Conservation (phyloP, 495 filamentous ascomycete genomes). For the Penicillium antarcticum region DNA sequence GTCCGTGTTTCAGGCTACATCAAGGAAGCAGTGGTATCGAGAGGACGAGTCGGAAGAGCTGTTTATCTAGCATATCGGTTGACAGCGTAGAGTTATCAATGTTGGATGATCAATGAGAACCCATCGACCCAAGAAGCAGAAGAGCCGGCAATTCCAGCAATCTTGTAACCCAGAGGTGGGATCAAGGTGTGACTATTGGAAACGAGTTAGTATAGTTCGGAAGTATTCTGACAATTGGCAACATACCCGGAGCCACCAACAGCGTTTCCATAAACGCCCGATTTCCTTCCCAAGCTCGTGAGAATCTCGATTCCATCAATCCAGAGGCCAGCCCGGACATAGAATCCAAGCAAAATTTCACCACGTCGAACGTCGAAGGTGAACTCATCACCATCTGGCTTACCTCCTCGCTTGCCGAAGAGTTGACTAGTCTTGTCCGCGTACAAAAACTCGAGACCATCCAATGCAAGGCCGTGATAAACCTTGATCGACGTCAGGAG, state of each 20-base stretch:
- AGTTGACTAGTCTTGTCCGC: slow-evolving; percentile 84
- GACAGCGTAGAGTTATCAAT: slow-evolving; percentile 31
- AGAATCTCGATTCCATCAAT: slow-evolving; percentile 90
- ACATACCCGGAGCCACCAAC: slow-evolving; percentile 79
- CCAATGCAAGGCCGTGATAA: slow-evolving; percentile 74
- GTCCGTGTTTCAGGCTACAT: background rate
- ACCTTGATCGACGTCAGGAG: slow-evolving; percentile 72
- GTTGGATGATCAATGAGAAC: slow-evolving; percentile 81
- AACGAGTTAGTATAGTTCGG: slow-evolving; percentile 15
- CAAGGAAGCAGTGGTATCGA: background rate
- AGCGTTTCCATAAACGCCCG: slow-evolving; percentile 79
- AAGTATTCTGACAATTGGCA: background rate
- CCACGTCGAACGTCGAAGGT: slow-evolving; percentile 79
- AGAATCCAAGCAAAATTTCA: slow-evolving; percentile 86
- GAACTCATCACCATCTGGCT: slow-evolving; percentile 72
- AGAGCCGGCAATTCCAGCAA: slow-evolving; percentile 84
- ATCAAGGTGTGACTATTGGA: slow-evolving; percentile 74
- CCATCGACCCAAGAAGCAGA: slow-evolving; percentile 83
- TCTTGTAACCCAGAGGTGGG: slow-evolving; percentile 82
- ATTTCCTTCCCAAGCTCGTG: slow-evolving; percentile 82
- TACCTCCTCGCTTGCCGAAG: slow-evolving; percentile 82
- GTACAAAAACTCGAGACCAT: slow-evolving; percentile 90
- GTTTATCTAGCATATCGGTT: background rate
- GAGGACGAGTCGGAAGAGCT: background rate
- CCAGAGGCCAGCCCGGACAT: slow-evolving; percentile 75